Evolutionary conservation across 345 rosid genomes (phyloP).

Genomic region (Murraya koenigii): DNA sequence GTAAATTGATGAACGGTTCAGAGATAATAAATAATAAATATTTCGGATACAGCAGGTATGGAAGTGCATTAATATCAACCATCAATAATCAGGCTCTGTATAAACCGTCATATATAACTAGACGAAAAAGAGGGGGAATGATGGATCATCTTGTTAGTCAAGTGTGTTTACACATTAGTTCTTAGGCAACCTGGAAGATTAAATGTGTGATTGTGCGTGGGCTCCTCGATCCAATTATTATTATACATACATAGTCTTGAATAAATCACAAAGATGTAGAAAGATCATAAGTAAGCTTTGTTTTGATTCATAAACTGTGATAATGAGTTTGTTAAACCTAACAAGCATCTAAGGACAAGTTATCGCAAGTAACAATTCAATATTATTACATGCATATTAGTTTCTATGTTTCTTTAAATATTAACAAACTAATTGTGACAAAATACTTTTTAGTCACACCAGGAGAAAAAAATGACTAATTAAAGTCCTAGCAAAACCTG

Average conservation of each 20-base stretch:
- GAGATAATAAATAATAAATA: conserved; percentile 12
- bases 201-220: conserved; percentile 14
- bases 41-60: neutral
- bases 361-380: neutral
- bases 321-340: conserved; percentile 18
- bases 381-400: conserved; percentile 18
- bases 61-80: conserved; percentile 16
- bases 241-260: neutral
- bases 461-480: neutral
- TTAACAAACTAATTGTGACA: conserved; percentile 4
- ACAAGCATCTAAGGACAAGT: conserved; percentile 1
- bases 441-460: neutral
- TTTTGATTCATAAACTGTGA: neutral
- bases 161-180: conserved; percentile 16
- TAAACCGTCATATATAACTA: neutral
- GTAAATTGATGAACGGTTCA: conserved; percentile 6
- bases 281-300: no score
- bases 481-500: neutral
- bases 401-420: neutral
- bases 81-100: neutral
- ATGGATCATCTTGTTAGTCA: neutral
- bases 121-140: conserved; percentile 15
- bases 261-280: neutral
- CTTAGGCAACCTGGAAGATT: conserved; percentile 12
- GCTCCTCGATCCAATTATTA: conserved; percentile 10